Percentiles rank a stretch among this genome's conserved stretches.
Evolutionary conservation across 2,329 filamentous ascomycete genomes (phyloP).

Genomic region (Colletotrichum sp.): DNA sequence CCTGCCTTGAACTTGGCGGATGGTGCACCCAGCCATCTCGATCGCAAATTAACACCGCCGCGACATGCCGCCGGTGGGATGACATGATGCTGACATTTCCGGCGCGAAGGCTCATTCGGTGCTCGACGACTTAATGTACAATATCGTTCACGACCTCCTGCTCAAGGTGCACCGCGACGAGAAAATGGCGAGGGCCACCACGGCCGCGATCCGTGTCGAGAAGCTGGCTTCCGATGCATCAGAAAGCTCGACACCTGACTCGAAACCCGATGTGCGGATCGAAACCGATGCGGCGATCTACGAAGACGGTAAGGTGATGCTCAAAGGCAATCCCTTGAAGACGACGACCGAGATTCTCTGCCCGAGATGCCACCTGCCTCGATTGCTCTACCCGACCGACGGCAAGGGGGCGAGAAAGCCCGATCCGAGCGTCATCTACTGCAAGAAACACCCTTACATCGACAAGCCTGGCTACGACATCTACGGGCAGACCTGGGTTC

Average conservation of each 20-base stretch:
- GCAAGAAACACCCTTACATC: conserved; percentile 80
- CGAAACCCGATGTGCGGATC: conserved; percentile 60
- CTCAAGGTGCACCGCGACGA: conserved; percentile 79
- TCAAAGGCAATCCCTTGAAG: conserved; percentile 76
- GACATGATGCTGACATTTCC: conserved; percentile 6
- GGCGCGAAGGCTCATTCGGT: conserved; percentile 62
- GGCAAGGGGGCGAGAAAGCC: conserved; percentile 71
- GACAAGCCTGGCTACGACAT: conserved; percentile 80
- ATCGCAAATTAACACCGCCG: not conserved
- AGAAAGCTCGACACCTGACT: conserved; percentile 57
- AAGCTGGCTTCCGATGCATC: conserved; percentile 63
- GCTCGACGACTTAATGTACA: conserved; percentile 77
- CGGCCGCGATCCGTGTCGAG: conserved; percentile 69
- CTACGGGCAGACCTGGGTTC: conserved; percentile 82
- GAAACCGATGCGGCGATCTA: conserved; percentile 74
- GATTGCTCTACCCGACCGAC: conserved; percentile 74
- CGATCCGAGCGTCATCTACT: conserved; percentile 74
- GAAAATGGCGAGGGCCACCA: conserved; percentile 73
- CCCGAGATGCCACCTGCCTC: conserved; percentile 75
- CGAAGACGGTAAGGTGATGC: conserved; percentile 70
- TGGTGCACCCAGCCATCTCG: not conserved
- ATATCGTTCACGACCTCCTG: conserved; percentile 77
- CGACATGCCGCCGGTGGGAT: not conserved
- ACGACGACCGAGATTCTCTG: conserved; percentile 76
- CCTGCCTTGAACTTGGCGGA: not conserved